Evolutionary conservation across 352 stramenopile genomes (phyloP), one percentile per base, ranked within the genome.

Genomic region (Phytophthora capsici): DNA sequence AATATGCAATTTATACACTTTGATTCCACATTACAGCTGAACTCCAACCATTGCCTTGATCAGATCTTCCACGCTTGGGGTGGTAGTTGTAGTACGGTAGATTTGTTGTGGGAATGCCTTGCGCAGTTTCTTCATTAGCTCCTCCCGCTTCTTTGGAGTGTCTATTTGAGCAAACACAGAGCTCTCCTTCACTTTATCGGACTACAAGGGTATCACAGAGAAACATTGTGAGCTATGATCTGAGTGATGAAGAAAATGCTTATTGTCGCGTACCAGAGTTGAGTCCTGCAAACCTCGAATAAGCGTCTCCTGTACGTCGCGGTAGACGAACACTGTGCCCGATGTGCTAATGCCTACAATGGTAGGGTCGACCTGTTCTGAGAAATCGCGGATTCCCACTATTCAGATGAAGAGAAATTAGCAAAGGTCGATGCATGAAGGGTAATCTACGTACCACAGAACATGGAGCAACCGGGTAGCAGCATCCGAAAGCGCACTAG

Each of bases 281-380:
- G 71, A 66, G 17, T 56, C 52, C 6, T 77, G 57, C 12, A 93
- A 25, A 2, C 75, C 78, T n/a, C 75, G 74, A 28, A 66, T 55
- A 0, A 93, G 63, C 2, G 77, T 87, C 23, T 75, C 54, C 12
- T 73, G 44, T 4, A 93, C 46, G 20, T 75, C 73, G 10, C 75
- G 71, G 47, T 86, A 93, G 19, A 91, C 71, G 22, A 87, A 85
- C 73, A 92, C 60, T 13, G 74, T 67, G 5, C 86, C 86, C 8
- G 78, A 89, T 8, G 86, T 92, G 54, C 80, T 91, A 54, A 94
- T 80, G 2, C 61, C 67, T 0, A 92, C 68, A 19, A 94, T 72
- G 0, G 83, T 66, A 1, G 75, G 77, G 47, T 87, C 77, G 16
- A 66, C 22, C 9, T 66, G 55, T 25, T 55, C 57, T 51, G 57